Percentiles rank a stretch among this genome's conserved stretches.
These are phyloP conservation scores for Kalmanozyma brasiliensis DNA, from an alignment of 1,284 basidiomycete species.

Conservation along the genomic window DNA sequence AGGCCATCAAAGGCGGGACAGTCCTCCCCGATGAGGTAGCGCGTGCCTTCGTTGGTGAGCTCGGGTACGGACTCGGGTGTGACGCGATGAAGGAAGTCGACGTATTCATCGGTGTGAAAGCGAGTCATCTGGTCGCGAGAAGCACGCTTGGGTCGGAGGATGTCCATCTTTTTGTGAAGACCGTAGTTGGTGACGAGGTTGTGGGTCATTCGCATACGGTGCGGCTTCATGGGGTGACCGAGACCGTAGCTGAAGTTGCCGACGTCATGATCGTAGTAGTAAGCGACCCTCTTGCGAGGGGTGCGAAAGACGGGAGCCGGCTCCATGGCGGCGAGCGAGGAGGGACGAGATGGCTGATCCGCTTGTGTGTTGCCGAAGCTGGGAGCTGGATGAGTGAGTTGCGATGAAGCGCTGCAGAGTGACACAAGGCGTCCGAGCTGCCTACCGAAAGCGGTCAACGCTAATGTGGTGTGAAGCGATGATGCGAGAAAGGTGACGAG, in stretches of 20 bases:
- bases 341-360: too few species aligned
- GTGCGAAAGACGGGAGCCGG: conserved; percentile 51
- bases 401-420: too few species aligned
- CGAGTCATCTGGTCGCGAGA: conserved; percentile 84
- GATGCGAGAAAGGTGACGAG: too few species aligned
- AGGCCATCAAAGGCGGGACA: conserved; percentile 96
- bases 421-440: too few species aligned
- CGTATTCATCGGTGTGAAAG: conserved; percentile 98
- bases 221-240: conserved; percentile 94
- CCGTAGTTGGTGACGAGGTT: conserved; percentile 90
- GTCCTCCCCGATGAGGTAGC: conserved; percentile 78
- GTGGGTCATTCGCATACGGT: conserved; percentile 74
- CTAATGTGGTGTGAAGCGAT: too few species aligned
- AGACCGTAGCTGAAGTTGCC: conserved; percentile 86
- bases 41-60: conserved; percentile 79
- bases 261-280: conserved; percentile 72
- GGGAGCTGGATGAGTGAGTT: too few species aligned
- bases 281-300: conserved; percentile 52
- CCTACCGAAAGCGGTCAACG: too few species aligned
- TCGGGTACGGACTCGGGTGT: conserved; percentile 73
- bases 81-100: conserved; percentile 87
- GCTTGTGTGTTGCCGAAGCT: too few species aligned
- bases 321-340: conserved; percentile 38
- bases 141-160: conserved; percentile 83
- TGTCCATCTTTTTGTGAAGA: conserved; percentile 89